Evolutionary conservation across 345 rosid genomes (phyloP), one percentile per base, ranked within the genome.

Genomic region (Mercurialis annua): DNA sequence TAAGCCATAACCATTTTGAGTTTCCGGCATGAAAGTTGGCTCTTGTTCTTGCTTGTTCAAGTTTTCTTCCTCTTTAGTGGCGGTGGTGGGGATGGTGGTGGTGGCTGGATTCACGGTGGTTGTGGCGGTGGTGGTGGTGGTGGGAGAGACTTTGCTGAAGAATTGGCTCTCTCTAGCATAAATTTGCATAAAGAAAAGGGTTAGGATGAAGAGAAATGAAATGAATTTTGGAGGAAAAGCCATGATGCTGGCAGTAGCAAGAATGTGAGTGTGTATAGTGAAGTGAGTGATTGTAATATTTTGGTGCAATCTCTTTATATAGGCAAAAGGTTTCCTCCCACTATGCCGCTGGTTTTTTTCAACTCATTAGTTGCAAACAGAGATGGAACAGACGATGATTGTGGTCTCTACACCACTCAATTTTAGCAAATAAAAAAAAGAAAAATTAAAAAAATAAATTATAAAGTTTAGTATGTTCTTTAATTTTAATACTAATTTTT

Each of bases 1-100:
- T 4, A 84, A 78, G 23, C 91, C 91, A 5, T 84, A 86, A 24
- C 81, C 84, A 46, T 78, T 81, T 48, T 70, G 67, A 69, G 83
- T 71, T 71, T 86, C 77, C 0, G 68, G 85, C 58, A 78, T 15
- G 47, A 85, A 85, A 42, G 64, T 65, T 20, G 77, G 77, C 16
- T 80, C 78, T 29, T 59, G 56, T n/a, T 72, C 72, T 61, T 70
- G 71, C 9, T 71, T 63, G 50, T 30, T 68, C 15, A 44, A 34
- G 20, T 2, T 44, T 6, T 58, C 47, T 33, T 71, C 60, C 50
- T 74, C 60, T n/a, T 49, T 61, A 23, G 12, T 43, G 31, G 42
- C 46, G 40, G 26, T 49, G 46, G 66, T 64, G 70, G n/a, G 64
- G 70, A 24, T 42, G 58, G 7, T 46, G 58, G 34, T 27, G n/a